phyloP scores from a whole-genome alignment of 1,284 basidiomycete genomes.

The Austropuccinia psidii region DNA sequence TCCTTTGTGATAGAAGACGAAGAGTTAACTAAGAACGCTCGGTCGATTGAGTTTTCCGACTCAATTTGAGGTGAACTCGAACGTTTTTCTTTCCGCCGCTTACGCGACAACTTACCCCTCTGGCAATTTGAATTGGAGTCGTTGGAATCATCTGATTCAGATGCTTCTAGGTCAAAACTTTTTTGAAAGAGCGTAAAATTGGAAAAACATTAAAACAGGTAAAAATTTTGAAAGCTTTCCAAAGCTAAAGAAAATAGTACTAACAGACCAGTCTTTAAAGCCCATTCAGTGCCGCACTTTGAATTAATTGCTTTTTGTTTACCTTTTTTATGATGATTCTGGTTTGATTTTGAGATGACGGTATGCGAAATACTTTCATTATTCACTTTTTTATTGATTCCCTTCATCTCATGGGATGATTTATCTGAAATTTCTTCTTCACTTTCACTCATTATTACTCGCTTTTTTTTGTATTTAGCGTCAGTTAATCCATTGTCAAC shows the following conservation, averaged over 20 bases:
- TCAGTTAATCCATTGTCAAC: background rate
- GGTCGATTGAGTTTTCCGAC: conserved; percentile 28
- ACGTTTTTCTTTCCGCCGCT: background rate
- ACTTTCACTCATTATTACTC: background rate
- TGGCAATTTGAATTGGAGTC: too few species aligned
- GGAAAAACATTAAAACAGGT: background rate
- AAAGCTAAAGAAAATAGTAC: background rate
- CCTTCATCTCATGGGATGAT: background rate
- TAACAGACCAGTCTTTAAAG: conserved; percentile 28
- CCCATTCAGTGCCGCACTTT: conserved; percentile 36
- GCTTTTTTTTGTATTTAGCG: background rate
- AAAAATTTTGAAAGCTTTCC: background rate
- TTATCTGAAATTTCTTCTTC: conserved; percentile 40
- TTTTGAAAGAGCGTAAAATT: too few species aligned
- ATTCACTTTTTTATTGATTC: background rate
- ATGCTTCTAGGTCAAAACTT: conserved; percentile 34
- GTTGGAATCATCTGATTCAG: conserved; percentile 18
- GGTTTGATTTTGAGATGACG: background rate
- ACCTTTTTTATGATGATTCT: background rate
- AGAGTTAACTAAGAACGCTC: conserved; percentile 8
- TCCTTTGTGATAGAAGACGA: background rate
- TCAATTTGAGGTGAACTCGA: conserved; percentile 4
- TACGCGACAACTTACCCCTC: background rate
- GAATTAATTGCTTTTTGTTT: conserved; percentile 22
- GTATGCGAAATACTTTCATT: background rate